Percentiles rank a stretch among this genome's conserved stretches.
Conservation (phyloP, 1,284 basidiomycete genomes). For the Ustilago tritici region DNA sequence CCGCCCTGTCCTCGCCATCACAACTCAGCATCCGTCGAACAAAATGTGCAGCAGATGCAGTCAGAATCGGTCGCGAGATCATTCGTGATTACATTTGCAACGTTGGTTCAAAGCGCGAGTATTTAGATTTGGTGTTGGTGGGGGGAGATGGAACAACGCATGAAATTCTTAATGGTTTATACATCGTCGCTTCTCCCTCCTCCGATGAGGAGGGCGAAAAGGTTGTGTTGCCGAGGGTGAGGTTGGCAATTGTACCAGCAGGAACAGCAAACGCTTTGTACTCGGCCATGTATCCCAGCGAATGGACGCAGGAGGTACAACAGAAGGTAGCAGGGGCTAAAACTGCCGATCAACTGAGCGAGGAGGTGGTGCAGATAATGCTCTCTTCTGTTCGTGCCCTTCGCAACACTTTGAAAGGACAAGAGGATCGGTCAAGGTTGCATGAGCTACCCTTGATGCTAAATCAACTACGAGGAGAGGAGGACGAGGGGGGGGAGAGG, state of each 20-base stretch:
- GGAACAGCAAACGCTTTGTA: slow-evolving; percentile 97
- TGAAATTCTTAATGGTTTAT: slow-evolving; percentile 66
- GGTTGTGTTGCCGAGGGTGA: slow-evolving; percentile 17
- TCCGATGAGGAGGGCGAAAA: not conserved
- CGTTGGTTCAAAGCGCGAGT: not conserved
- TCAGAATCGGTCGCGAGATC: slow-evolving; percentile 32
- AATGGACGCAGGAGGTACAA: slow-evolving; percentile 40
- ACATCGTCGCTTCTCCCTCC: not conserved
- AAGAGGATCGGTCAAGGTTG: not conserved
- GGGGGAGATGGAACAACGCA: slow-evolving; percentile 70
- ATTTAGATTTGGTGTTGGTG: slow-evolving; percentile 52
- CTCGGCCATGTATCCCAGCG: slow-evolving; percentile 72
- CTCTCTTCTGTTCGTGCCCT: slow-evolving; percentile 18
- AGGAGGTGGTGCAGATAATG: slow-evolving; percentile 8
- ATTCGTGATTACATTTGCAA: not conserved
- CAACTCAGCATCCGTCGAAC: slow-evolving; percentile 17
- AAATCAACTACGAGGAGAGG: slow-evolving; percentile 1
- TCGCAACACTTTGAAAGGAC: not conserved
- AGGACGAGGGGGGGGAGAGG: slow-evolving; percentile 8
- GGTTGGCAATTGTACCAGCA: slow-evolving; percentile 74
- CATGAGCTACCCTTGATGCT: slow-evolving; percentile 21
- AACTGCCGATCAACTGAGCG: not conserved
- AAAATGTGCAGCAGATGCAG: slow-evolving; percentile 24
- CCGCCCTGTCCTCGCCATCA: not conserved
- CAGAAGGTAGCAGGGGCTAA: slow-evolving; percentile 1